Base-by-base conservation (phyloP, 352 stramenopile species). In the Pythium aristosporum region DNA sequence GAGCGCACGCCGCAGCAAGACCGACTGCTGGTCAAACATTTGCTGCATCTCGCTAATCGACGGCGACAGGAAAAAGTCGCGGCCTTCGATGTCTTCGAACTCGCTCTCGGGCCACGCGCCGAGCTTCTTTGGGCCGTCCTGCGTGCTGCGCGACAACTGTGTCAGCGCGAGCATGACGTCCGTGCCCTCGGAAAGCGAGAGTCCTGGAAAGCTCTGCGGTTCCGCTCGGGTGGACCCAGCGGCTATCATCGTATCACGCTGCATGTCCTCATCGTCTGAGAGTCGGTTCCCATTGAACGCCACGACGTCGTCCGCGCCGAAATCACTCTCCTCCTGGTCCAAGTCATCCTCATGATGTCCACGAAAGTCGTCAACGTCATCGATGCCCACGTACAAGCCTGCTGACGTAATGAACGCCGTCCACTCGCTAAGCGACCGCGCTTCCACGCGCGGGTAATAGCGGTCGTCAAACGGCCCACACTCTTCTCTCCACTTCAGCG, bases 1-100 rank as follows among this genome's bases (percentile, higher is more conserved):
- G 65, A 95, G 74, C 20, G 87, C 79, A 37, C 69, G 77, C 18
- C 87, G 82, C 4, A 95, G 73, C 18, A 91, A 37, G 15, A 70
- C 76, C 5, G 87, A 92, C 47, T 95, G 87, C 65, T 95, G 87
- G 25, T 92, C 75, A 65, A 95, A 92, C 87, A 95, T 92, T 65
- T 90, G 81, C 70, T 95, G 79, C 84, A 95, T 92, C 67, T 95
- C 87, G 50, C 79, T 91, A 11, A 70, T 89, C 28, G 87, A 95
- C n/a, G 84, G 85, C 34, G 82, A 92, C 15, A 95, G 69, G 44
- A 94, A 92, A 57, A 90, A 84, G 46, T 94, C 82, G 34, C 78
- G 76, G 20, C 73, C 77, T 57, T 89, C 81, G 39, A 86, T 64
- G 42, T 73, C 79, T 41, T 93, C 77, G 6, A 86, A 65, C 55